Base-by-base conservation (phyloP, 768 basidiomycete species). In the Lentinula boryana region DNA sequence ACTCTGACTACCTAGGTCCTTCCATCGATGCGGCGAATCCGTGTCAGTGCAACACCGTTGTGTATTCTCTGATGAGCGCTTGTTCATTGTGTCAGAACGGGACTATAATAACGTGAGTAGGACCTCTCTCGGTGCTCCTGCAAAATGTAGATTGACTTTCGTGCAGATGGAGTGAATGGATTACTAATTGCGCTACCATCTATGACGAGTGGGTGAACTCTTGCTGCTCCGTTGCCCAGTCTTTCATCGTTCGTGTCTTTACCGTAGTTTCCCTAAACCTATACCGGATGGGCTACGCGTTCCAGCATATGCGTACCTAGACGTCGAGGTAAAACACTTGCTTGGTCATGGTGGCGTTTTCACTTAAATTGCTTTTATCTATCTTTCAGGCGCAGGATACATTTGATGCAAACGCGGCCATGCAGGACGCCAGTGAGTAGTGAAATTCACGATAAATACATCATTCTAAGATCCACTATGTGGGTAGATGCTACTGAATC, bases 241-340 rank as follows among this genome's bases (percentile, higher is more conserved):
- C 16, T 38, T 40, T 6, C 60, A 21, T 58, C 27, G n/a, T 43
- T 6, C 10, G 50, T 61, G 36, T 2, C 44, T 49, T 44, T 5
- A 27, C 27, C 44, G 27, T 27, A 83, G 83, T n/a, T 86, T 73
- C 62, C 80, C 83, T 0, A 56, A 71, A 13, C 65, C 70, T n/a
- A 69, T 87, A 52, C 86, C 86, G 2, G 61, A 65, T 0, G 79
- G 78, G 8, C 75, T 81, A 1, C 71, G 74, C 10, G 76, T 88
- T 18, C 86, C 85, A 8, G 78, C 77, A 10, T 88, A 86, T 86
- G 86, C 86, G 12, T 88, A 80, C 62, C 70, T 82, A 36, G 78
- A 84, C 60, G 79, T 87, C 21, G 69, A 74, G 66, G 78, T 80
- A 66, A 13, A 49, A 66, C 23, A 43, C 4, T 35, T 44, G 36